Base-by-base conservation (phyloP, 257 asterid species). In the Solanum rostratum region DNA sequence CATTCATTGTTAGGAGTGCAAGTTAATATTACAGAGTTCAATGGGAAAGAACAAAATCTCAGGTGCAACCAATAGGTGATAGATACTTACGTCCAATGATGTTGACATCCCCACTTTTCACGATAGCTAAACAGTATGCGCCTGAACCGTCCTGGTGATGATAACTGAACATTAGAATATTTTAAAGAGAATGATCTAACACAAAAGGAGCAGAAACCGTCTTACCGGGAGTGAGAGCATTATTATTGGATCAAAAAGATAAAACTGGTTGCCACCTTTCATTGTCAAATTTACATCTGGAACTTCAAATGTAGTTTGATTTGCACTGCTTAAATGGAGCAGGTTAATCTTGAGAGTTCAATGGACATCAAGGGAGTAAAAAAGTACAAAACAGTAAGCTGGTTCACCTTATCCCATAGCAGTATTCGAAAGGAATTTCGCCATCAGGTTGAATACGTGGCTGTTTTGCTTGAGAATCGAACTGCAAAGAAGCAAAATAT, bases 51-150 rank as follows among this genome's bases (percentile, higher is more conserved):
- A 49, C 62, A 49, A 76, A 49, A 76, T 16, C 12, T 62, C 20
- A 27, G 53, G 55, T 18, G 57, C 50, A 84, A 71, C 83, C 2
- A 27, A 68, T 39, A 82, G 53, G 68, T 6, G 74, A 39, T 43
- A 49, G 43, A 79, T 88, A 93, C 99, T 97, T 88, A 97, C 99
- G 98, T 86, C 99, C 99, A 88, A 95, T 94, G 86, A 97, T 92
- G 92, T 97, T 89, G 19, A 97, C 80, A 85, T 95, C 95, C 68
- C 79, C 91, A 66, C 98, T 95, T 87, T 89, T 93, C 89, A 95
- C 91, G 15, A 97, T 54, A 86, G 95, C 99, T 90, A 97, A 88
- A 85, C 99, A 97, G 84, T 88, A 97, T 19, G 92, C 89, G 37
- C 10, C 49, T 62, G 92, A 92, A 54, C 91, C 79, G 2, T 73